A percentile compares a stretch with the other conserved stretches of the same genome.
phyloP scores from a whole-genome alignment of 257 asterid species.

The Nicotiana noctiflora region DNA sequence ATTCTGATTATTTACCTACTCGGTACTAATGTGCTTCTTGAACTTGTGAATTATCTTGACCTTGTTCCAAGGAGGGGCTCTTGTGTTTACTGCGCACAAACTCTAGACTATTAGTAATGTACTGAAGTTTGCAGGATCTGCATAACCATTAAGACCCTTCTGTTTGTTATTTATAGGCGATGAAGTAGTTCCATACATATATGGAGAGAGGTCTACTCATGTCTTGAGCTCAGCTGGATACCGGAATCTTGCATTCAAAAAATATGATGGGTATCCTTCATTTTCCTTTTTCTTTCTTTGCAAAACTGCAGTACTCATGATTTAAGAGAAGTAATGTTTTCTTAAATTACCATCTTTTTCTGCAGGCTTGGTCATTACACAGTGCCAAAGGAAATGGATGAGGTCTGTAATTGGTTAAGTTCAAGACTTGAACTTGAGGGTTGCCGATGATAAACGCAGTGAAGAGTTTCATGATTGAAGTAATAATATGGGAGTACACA shows the following conservation, averaged over 20 bases:
- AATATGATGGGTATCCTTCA: constrained; percentile 56
- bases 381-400: constrained; percentile 88
- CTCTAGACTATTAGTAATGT: background rate
- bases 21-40: no score
- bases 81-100: background rate
- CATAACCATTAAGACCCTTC: background rate
- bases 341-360: background rate
- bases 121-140: background rate
- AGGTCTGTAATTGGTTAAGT: constrained; percentile 71
- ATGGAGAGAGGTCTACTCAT: constrained; percentile 71
- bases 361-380: constrained; percentile 88
- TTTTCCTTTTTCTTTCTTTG: background rate
- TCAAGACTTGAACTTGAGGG: constrained; percentile 46
- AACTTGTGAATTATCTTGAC: background rate
- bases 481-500: constrained; percentile 28
- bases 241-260: constrained; percentile 50
- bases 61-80: background rate
- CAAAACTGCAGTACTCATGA: background rate
- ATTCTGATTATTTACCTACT: background rate
- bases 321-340: background rate
- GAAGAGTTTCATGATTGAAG: constrained; percentile 1
- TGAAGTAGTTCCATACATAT: constrained; percentile 67
- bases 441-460: constrained; percentile 16
- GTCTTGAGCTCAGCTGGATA: constrained; percentile 77
- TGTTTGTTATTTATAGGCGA: constrained; percentile 45